These are phyloP conservation scores for Peronospora tabacina DNA, from an alignment of 352 stramenopile genomes.

Conservation along the genomic window DNA sequence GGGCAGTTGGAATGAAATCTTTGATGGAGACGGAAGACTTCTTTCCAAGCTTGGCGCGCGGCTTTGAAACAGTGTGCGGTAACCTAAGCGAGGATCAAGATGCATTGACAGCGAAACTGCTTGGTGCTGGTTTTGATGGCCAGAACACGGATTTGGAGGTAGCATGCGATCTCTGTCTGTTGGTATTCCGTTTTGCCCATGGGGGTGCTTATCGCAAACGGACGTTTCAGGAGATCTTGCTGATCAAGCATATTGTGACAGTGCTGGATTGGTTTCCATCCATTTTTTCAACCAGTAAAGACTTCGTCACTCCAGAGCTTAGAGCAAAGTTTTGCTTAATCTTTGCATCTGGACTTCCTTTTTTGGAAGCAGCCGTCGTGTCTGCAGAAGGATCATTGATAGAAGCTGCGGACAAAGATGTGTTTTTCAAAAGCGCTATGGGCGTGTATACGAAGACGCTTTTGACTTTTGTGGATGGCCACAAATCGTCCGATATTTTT, in stretches of 20 bases:
- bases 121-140: conserved; percentile 17
- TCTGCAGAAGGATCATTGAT: conserved; percentile 21
- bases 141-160: conserved; percentile 37
- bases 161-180: conserved; percentile 38
- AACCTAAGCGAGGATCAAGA: conserved; percentile 17
- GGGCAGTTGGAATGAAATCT: conserved; percentile 32
- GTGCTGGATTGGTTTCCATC: conserved; percentile 43
- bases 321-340: conserved; percentile 32
- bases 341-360: conserved; percentile 34
- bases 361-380: conserved; percentile 44
- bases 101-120: conserved; percentile 13
- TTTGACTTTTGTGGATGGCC: conserved; percentile 30
- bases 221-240: conserved; percentile 31
- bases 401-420: conserved; percentile 10
- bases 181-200: conserved; percentile 45
- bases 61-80: conserved; percentile 22
- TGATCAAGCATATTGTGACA: conserved; percentile 27
- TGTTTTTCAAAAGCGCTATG: conserved; percentile 21
- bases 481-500: conserved; percentile 36
- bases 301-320: conserved; percentile 17
- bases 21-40: conserved; percentile 47
- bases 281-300: conserved; percentile 24
- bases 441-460: conserved; percentile 34
- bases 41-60: conserved; percentile 34
- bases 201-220: conserved; percentile 33